Evolutionary conservation across 2,329 filamentous ascomycete genomes (phyloP), one percentile per base, ranked within the genome.

Genomic region (Penicillium glabrum): DNA sequence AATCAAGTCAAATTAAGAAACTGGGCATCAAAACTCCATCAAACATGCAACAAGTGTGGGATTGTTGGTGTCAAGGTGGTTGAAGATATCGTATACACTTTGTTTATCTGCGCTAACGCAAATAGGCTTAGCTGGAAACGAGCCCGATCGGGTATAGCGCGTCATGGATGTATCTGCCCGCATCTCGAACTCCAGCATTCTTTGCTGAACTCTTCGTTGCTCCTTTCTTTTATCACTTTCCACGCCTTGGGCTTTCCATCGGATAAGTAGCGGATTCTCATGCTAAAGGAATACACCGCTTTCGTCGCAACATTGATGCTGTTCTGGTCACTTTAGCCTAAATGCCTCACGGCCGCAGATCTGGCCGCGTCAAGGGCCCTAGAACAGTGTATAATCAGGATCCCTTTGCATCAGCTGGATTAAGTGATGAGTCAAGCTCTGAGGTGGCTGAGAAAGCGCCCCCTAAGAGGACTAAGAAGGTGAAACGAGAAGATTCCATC

Each of bases 331-430:
- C 14, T 46, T 43, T 27, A 10, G n/a, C 13, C 16, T 9, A 62
- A 9, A 72, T 72, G 70, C 49, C 68, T 53, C 53, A 61, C 29
- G 56, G 65, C 23, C 72, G 74, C 62, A 71, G 73, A 58, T 75
- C 74, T 21, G 66, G 60, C 45, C 75, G 75, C 58, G 56, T 64
- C n/a, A 65, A 64, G 47, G 66, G 69, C 27, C 56, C 66, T n/a
- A 67, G 53, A 53, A 66, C 67, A 10, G 70, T 65, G 39, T 77
- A 76, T 54, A 67, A 68, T 21, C 57, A 69, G 47, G 76, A 77
- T 59, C 66, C 70, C 14, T 74, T 77, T 50, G 66, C 70, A 54
- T 58, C 61, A 3, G 67, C 67, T 27, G 73, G 70, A 3, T 61
- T 77, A 3, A 72, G 65, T 39, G 70, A 69, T 46, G 66, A 65